Evolutionary conservation across 495 filamentous ascomycete genomes (phyloP).

Genomic region (Chlorociboria aeruginascens): DNA sequence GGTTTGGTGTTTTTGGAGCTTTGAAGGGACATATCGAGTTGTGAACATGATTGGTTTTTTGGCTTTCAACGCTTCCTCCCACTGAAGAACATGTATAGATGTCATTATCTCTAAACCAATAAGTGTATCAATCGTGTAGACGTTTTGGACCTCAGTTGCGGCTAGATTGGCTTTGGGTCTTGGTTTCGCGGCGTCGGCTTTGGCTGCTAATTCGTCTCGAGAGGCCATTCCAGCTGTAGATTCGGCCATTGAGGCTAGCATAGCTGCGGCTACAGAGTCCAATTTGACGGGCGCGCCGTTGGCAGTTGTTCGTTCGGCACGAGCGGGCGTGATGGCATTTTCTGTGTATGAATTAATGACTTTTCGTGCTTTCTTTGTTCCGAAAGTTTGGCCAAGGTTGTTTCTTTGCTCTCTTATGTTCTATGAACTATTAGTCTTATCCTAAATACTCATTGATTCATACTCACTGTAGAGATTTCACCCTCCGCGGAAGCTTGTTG

Average conservation of each 20-base stretch:
- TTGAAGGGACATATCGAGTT: conserved; percentile 55
- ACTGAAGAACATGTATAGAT: conserved; percentile 57
- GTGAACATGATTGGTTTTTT: conserved; percentile 41
- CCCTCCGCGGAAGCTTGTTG: conserved; percentile 31
- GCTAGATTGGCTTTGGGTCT: conserved; percentile 63
- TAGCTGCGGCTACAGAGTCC: conserved; percentile 44
- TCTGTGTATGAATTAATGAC: conserved; percentile 62
- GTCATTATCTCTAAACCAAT: conserved; percentile 49
- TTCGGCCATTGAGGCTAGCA: conserved; percentile 51
- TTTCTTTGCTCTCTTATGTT: conserved; percentile 47
- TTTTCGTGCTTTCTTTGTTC: conserved; percentile 88
- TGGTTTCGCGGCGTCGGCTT: conserved; percentile 59
- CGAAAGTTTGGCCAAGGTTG: conserved; percentile 78
- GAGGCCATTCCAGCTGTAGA: conserved; percentile 45
- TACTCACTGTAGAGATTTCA: conserved; percentile 4
- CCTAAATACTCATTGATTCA: conserved; percentile 9
- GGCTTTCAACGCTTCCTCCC: conserved; percentile 53
- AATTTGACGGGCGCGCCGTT: conserved; percentile 35
- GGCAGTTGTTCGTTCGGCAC: conserved; percentile 21
- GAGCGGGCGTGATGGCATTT: conserved; percentile 52
- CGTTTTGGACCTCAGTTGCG: conserved; percentile 62
- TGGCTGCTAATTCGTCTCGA: conserved; percentile 49
- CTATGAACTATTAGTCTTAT: conserved; percentile 22
- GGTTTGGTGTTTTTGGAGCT: conserved; percentile 41
- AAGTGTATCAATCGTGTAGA: conserved; percentile 62